phyloP scores from a whole-genome alignment of 208 protist species.

The Acanthamoeba rhysodes region DNA sequence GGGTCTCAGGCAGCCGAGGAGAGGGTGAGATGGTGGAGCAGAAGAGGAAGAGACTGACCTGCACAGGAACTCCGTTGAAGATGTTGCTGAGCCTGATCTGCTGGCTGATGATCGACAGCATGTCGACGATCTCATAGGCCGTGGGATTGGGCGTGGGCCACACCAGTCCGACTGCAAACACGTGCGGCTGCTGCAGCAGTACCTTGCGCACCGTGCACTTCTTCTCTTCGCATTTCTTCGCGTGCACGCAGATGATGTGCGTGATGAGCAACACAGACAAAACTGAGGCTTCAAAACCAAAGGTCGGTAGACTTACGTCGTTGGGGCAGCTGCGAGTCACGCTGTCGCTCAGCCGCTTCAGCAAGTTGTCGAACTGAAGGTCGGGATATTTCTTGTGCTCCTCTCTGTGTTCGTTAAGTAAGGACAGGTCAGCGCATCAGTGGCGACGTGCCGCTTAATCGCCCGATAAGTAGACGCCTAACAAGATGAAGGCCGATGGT shows the following conservation, averaged over 20 bases:
- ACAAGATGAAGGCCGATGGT: too few species aligned
- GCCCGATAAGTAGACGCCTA: too few species aligned
- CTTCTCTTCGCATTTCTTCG: constrained; percentile 37
- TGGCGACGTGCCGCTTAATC: too few species aligned
- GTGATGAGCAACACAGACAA: not conserved
- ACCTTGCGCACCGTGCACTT: constrained; percentile 24
- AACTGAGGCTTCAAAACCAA: not conserved
- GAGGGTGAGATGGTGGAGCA: too few species aligned
- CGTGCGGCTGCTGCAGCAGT: constrained; percentile 23
- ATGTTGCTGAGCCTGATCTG: constrained; percentile 47
- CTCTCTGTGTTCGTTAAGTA: not conserved
- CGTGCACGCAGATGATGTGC: not conserved
- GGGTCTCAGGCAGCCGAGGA: not conserved
- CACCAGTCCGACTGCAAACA: constrained; percentile 39
- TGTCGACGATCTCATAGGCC: constrained; percentile 34
- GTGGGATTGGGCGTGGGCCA: constrained; percentile 60
- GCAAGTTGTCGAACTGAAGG: constrained; percentile 2
- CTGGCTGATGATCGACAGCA: constrained; percentile 17
- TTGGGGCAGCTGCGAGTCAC: constrained; percentile 22
- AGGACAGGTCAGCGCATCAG: too few species aligned
- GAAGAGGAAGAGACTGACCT: not conserved
- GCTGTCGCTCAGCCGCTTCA: constrained; percentile 9
- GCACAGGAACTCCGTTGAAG: constrained; percentile 33
- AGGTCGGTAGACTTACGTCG: not conserved
- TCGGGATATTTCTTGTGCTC: not conserved